These are phyloP conservation scores for Penicillium roqueforti DNA, from an alignment of 495 filamentous ascomycete genomes.

Conservation along the genomic window DNA sequence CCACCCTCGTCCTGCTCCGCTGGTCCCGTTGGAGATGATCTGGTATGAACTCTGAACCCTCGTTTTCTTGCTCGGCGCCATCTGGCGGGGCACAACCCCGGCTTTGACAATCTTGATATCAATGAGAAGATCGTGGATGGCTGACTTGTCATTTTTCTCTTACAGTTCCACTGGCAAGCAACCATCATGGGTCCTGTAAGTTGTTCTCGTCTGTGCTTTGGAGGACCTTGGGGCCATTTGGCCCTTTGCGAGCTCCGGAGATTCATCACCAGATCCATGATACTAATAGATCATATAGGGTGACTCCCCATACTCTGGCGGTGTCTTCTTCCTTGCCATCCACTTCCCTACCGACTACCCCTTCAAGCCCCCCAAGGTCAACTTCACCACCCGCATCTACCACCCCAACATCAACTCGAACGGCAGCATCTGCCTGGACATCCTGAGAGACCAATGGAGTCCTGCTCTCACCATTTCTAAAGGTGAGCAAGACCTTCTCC, in stretches of 20 bases:
- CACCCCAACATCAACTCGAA: slow-evolving; percentile 99
- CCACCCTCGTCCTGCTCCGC: slow-evolving; percentile 98
- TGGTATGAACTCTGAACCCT: slow-evolving; percentile 67
- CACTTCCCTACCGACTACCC: slow-evolving; percentile 99
- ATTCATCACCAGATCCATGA: background rate
- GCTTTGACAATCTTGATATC: slow-evolving; percentile 9
- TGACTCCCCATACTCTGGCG: slow-evolving; percentile 94
- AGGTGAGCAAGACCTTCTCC: slow-evolving; percentile 53
- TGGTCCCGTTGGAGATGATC: slow-evolving; percentile 91
- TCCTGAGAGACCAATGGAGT: slow-evolving; percentile 98
- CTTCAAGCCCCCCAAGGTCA: slow-evolving; percentile 99
- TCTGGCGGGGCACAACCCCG: slow-evolving; percentile 20
- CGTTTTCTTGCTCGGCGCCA: slow-evolving; percentile 10
- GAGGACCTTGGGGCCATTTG: slow-evolving; percentile 3
- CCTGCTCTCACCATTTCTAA: slow-evolving; percentile 98
- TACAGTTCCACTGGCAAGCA: slow-evolving; percentile 98
- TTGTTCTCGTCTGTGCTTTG: slow-evolving; percentile 22
- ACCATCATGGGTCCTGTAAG: slow-evolving; percentile 99
- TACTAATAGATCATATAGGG: slow-evolving; percentile 47
- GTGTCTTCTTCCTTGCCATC: slow-evolving; percentile 97
- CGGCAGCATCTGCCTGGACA: slow-evolving; percentile 97
- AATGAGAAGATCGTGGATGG: slow-evolving; percentile 9
- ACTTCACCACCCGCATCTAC: slow-evolving; percentile 99
- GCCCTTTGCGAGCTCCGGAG: background rate
- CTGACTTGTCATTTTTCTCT: slow-evolving; percentile 20